phyloP scores from a whole-genome alignment of 768 basidiomycete genomes.

The Candolleomyces eurysporus region DNA sequence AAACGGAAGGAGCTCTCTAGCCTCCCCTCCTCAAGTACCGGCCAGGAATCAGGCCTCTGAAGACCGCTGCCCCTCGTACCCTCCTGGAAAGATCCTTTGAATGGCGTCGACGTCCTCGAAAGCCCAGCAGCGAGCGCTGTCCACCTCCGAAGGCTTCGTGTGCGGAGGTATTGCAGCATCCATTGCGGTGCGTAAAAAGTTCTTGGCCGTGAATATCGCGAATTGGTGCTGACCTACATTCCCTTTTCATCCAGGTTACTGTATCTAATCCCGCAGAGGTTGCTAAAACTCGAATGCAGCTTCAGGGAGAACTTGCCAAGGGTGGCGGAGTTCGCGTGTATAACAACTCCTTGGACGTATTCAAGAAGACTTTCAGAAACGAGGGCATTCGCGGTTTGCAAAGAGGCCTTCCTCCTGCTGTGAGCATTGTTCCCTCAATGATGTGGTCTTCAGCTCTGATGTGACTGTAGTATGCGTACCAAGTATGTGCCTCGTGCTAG shows the following conservation, averaged over 20 bases:
- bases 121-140: constrained; percentile 35
- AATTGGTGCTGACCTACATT: constrained; percentile 11
- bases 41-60: no score
- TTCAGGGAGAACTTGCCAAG: constrained; percentile 92
- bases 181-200: constrained; percentile 63
- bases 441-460: constrained; percentile 1
- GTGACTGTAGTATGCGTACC: constrained; percentile 75
- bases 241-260: constrained; percentile 53
- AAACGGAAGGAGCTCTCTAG: no score
- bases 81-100: no score
- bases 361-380: constrained; percentile 83
- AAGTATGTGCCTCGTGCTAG: constrained; percentile 49
- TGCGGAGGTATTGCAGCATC: constrained; percentile 92
- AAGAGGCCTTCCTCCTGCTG: constrained; percentile 87
- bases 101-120: constrained; percentile 9
- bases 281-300: constrained; percentile 92
- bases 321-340: constrained; percentile 75
- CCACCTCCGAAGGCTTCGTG: constrained; percentile 78
- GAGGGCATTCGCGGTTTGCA: constrained; percentile 93
- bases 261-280: constrained; percentile 81
- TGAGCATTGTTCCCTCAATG: constrained; percentile 36
- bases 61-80: no score
- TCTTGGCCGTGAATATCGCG: neutral
- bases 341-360: constrained; percentile 81
- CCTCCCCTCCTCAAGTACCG: no score